Percentiles rank a stretch among this genome's conserved stretches.
phyloP scores from a whole-genome alignment of 345 rosid species.

The Clarkia xantiana region DNA sequence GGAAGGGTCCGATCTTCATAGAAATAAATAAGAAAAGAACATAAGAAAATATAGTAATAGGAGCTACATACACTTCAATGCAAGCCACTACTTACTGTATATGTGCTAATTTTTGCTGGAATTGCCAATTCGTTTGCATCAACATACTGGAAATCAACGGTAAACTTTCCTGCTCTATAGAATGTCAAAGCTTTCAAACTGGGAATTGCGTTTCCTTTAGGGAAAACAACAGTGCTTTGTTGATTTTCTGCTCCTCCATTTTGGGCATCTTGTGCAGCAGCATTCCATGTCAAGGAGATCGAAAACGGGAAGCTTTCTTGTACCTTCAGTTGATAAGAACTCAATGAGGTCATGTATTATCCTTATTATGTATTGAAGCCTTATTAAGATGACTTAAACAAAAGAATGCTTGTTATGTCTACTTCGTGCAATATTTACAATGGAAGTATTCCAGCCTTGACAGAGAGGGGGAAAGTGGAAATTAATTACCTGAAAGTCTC shows the following conservation, averaged over 20 bases:
- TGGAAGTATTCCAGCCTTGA: too few relatives aligned
- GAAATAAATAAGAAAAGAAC: too few relatives aligned
- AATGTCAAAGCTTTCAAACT: slow-evolving; percentile 80
- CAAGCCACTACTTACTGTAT: slow-evolving; percentile 30
- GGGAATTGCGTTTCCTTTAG: slow-evolving; percentile 77
- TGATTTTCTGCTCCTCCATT: slow-evolving; percentile 60
- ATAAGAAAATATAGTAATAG: slow-evolving; percentile 1
- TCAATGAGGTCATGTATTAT: too few relatives aligned
- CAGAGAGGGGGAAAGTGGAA: too few relatives aligned
- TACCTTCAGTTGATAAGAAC: slow-evolving; percentile 44
- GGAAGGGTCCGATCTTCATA: slow-evolving; percentile 96
- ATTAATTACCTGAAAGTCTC: slow-evolving; percentile 71
- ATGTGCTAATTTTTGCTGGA: slow-evolving; percentile 65
- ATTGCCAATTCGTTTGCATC: slow-evolving; percentile 48
- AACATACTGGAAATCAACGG: slow-evolving; percentile 60
- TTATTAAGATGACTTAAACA: too few relatives aligned
- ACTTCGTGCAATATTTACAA: too few relatives aligned
- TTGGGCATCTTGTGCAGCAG: slow-evolving; percentile 47
- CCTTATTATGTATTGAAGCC: too few relatives aligned
- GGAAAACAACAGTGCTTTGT: slow-evolving; percentile 65
- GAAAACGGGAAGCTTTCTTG: slow-evolving; percentile 78
- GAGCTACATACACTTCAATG: too few relatives aligned
- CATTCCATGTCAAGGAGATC: slow-evolving; percentile 72
- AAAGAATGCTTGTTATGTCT: neutral
- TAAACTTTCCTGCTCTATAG: slow-evolving; percentile 60